Evolutionary conservation across 2,329 filamentous ascomycete genomes (phyloP).

Genomic region (Colletotrichum tabaci): DNA sequence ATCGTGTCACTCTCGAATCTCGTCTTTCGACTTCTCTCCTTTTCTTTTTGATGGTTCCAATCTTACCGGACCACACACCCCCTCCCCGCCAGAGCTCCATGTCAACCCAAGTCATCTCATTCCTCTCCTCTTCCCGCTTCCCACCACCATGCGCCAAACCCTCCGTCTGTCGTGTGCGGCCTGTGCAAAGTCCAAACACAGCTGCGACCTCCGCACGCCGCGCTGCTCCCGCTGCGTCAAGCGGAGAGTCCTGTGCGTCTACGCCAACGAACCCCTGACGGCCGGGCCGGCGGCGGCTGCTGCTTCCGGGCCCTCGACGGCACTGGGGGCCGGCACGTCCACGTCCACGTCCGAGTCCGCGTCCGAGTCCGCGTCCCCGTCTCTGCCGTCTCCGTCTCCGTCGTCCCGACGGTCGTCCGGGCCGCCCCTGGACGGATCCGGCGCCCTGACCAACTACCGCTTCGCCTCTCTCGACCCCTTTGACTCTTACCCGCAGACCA

Average conservation of each 20-base stretch:
- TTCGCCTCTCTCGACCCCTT: slow-evolving; percentile 66
- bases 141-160: slow-evolving; percentile 64
- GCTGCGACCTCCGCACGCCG: slow-evolving; percentile 69
- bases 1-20: not conserved
- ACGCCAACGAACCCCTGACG: slow-evolving; percentile 68
- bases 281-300: slow-evolving; percentile 38
- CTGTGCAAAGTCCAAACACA: slow-evolving; percentile 69
- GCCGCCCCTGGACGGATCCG: slow-evolving; percentile 17
- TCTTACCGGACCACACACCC: not conserved
- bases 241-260: slow-evolving; percentile 62
- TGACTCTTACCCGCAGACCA: slow-evolving; percentile 68
- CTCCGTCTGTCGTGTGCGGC: slow-evolving; percentile 70
- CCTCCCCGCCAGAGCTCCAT: not conserved
- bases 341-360: too few relatives aligned
- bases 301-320: not conserved
- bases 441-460: slow-evolving; percentile 47
- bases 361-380: too few relatives aligned
- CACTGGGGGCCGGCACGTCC: slow-evolving; percentile 7
- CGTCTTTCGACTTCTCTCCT: not conserved
- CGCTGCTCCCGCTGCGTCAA: slow-evolving; percentile 69
- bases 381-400: not conserved
- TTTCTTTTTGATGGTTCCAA: not conserved
- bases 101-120: slow-evolving; percentile 8
- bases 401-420: not conserved
- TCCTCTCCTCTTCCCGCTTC: too few relatives aligned